These are phyloP conservation scores for Mortierella sp. DNA, from an alignment of 371 early-diverging fungal genomes.

Conservation along the genomic window DNA sequence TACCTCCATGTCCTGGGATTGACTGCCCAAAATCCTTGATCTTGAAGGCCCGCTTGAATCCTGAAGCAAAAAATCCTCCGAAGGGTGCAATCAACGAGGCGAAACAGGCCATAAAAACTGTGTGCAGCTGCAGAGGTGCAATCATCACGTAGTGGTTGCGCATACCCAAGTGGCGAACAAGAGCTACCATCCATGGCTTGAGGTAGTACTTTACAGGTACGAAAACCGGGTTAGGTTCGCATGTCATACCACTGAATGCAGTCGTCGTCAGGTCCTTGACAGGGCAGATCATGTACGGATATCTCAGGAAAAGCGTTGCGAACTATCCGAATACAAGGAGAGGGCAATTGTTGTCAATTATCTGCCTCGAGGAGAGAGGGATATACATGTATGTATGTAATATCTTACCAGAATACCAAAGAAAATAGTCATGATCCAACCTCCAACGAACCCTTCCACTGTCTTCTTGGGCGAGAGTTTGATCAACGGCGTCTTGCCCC, in stretches of 20 bases:
- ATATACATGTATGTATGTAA: too few species aligned
- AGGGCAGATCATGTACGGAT: constrained; percentile 90
- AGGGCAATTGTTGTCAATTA: too few species aligned
- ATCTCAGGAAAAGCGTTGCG: constrained; percentile 68
- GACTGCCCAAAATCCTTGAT: constrained; percentile 98
- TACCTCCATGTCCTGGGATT: constrained; percentile 99
- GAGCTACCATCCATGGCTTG: constrained; percentile 56
- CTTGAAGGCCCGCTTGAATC: constrained; percentile 97
- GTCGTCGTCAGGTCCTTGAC: constrained; percentile 73
- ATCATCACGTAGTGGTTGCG: constrained; percentile 59
- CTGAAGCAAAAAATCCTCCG: constrained; percentile 99
- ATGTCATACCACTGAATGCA: constrained; percentile 62
- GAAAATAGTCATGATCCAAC: constrained; percentile 85
- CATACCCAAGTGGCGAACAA: constrained; percentile 55
- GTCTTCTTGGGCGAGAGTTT: constrained; percentile 99
- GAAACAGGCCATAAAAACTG: constrained; percentile 90
- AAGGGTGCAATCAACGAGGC: constrained; percentile 99
- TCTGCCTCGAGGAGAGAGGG: too few species aligned
- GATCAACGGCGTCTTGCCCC: constrained; percentile 95
- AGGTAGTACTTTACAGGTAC: constrained; percentile 63
- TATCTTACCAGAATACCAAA: constrained; percentile 83
- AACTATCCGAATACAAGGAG: constrained; percentile 33
- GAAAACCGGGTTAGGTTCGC: constrained; percentile 79
- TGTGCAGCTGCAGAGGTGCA: constrained; percentile 91
- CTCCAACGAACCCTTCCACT: constrained; percentile 99